Base-by-base conservation (phyloP, 345 rosid genomes). In the Gossypium sturtianum region DNA sequence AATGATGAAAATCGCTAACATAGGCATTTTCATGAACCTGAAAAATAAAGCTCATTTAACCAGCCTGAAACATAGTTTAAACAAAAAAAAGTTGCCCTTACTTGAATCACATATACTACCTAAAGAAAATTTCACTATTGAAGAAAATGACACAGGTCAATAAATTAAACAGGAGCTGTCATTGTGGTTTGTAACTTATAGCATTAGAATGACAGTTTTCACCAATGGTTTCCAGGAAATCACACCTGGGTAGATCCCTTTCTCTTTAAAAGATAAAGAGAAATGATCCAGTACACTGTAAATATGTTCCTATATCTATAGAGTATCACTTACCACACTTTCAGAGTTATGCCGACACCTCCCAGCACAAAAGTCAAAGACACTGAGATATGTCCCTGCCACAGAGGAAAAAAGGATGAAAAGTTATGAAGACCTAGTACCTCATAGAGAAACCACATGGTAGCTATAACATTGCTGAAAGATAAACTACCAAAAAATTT, bases 1-100 rank as follows among this genome's bases (percentile, higher is more conserved):
- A 95, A 76, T 95, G 99, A 84, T 95, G 99, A 74, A 87, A 95
- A 60, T 89, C 89, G 64, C 97, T 95, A 54, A 84, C 84, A 79
- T 95, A 93, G 63, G 98, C 97, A 86, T 95, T 95, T 84, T 93
- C 98, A 58, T 91, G 99, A 86, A 95, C 91, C 97, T 92, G 91
- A 66, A 81, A 78, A 8, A 63, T 69, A 47, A 60, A 23, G 71
- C 12, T 47, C 34, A 67, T 72, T 75, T 71, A 70, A 75, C 38
- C 13, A 15, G 49, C 5, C 58, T 16, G 70, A 61, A 23, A 53
- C 66, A 71, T 38, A 25, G 56, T 76, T 38, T 52, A 41, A 38
- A 38, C 25, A 38, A 60, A 56, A 67, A 34, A 73, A 45, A 62
- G 6, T 20, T 54, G 34, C 51, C 12, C 64, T 38, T 15, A 16